Evolutionary conservation across 192 early-diverging fungal genomes (phyloP), one percentile per base, ranked within the genome.

Genomic region (Backusella circina): DNA sequence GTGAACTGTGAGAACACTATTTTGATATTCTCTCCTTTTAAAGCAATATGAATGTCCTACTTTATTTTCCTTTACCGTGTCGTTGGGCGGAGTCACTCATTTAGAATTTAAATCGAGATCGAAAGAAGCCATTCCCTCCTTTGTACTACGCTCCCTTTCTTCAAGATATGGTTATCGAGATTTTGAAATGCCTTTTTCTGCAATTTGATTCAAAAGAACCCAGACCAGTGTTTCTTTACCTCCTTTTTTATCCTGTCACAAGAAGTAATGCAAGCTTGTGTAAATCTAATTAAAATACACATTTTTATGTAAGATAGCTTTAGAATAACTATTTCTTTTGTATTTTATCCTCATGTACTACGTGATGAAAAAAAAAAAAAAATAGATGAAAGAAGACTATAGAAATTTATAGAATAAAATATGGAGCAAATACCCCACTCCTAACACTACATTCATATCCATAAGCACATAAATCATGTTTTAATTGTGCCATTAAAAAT

Each of bases 271-370:
- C 54, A 61, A 61, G 54, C 54, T 61, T 61, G 54, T 61, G 54
- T 57, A 57, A 57, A 57, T 57, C 51, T 57, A 57, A 57, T 57
- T 57, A 57, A 57, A 57, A 57, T 57, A 57, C 51, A 57, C 51
- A 23, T 57, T 57, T 57, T 57, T 57, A 57, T 57, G 51, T 57
- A 57, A 57, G 51, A 57, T 57, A 57, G 51, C 9, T 57, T 57
- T 57, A 57, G 51, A 57, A 57, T 57, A 57, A 8, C 23, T 7
- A 23, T 57, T 57, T 3, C 26, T 54, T 54, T 57, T 61, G 23
- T 28, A 61, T 28, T 26, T 61, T 61, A 61, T 61, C 21, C 54
- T 13, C 26, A 28, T 61, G 54, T 61, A 28, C 8, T 23, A 61
- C 54, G 26, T 61, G 54, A 61, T 61, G 21, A 12, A 26, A 28